Conservation (phyloP, 169 alveolate genomes). For the Haemoproteus tartakovskyi region DNA sequence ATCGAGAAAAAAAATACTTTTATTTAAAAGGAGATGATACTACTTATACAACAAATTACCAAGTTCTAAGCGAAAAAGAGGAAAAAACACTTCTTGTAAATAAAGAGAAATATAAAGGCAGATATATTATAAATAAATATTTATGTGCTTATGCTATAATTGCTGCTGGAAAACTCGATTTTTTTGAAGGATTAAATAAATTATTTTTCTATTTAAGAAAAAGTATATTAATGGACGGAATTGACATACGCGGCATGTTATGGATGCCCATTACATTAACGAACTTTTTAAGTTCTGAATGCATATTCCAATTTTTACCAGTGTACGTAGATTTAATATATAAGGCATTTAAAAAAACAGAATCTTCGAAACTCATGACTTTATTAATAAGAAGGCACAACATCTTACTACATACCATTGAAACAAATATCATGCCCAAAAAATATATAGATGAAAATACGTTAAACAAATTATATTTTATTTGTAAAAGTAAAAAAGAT, state of each 20-base stretch:
- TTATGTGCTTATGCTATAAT: slow-evolving; percentile 58
- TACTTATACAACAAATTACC: not conserved
- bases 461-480: slow-evolving; percentile 23
- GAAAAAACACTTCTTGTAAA: not conserved
- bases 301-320: slow-evolving; percentile 47
- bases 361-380: slow-evolving; percentile 44
- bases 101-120: not conserved
- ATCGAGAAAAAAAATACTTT: slow-evolving; percentile 21
- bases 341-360: slow-evolving; percentile 58
- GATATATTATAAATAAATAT: slow-evolving; percentile 27
- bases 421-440: slow-evolving; percentile 57
- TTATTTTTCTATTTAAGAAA: slow-evolving; percentile 31
- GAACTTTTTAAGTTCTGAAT: slow-evolving; percentile 33
- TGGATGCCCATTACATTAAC: slow-evolving; percentile 65
- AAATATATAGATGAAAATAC: slow-evolving; percentile 22
- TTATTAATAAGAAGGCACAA: slow-evolving; percentile 53
- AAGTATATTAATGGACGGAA: slow-evolving; percentile 37
- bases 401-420: slow-evolving; percentile 44
- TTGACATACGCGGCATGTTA: slow-evolving; percentile 56
- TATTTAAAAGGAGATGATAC: not conserved
- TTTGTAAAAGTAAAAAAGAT: slow-evolving; percentile 61
- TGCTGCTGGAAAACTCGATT: slow-evolving; percentile 64
- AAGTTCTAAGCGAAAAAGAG: not conserved
- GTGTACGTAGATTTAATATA: slow-evolving; percentile 35
- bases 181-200: slow-evolving; percentile 18